Percentiles rank a stretch among this genome's conserved stretches.
These are phyloP conservation scores for Nakazawaea siamensis DNA, from an alignment of 805 yeast genomes.

Conservation along the genomic window DNA sequence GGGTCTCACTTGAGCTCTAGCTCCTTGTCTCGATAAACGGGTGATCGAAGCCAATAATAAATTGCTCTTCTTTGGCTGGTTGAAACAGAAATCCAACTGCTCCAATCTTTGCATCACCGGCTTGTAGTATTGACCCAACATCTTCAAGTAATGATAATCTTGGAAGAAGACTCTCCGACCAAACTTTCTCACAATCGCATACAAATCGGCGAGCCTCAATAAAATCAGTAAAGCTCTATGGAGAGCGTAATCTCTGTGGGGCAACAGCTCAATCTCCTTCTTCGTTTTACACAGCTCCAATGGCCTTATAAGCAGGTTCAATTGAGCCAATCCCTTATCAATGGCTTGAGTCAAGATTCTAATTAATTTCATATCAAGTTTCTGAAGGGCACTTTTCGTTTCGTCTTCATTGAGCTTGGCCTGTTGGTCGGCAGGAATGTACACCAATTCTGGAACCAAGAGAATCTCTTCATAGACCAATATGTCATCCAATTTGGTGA, in stretches of 20 bases:
- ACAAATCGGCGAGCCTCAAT: conserved; percentile 40
- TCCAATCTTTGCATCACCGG: conserved; percentile 17
- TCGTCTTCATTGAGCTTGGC: conserved; percentile 13
- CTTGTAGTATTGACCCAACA: conserved; percentile 22
- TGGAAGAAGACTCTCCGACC: conserved; percentile 40
- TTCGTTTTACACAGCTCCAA: conserved; percentile 17
- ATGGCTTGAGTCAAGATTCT: conserved; percentile 19
- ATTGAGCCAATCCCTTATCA: conserved; percentile 20
- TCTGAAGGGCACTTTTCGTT: conserved; percentile 10
- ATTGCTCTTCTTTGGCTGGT: conserved; percentile 39
- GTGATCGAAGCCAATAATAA: conserved; percentile 39
- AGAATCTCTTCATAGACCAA: conserved; percentile 13
- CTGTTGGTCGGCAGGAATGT: background rate
- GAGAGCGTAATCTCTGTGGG: conserved; percentile 23
- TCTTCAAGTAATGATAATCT: conserved; percentile 34
- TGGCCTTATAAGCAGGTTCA: conserved; percentile 17
- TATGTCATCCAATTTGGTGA: conserved; percentile 14
- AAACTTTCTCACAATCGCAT: conserved; percentile 34
- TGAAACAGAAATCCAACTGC: conserved; percentile 19
- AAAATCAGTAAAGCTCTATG: conserved; percentile 34
- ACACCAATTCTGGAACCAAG: background rate
- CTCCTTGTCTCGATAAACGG: conserved; percentile 33
- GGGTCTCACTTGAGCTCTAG: conserved; percentile 24
- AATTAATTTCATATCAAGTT: conserved; percentile 17
- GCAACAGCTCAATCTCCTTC: conserved; percentile 14